Evolutionary conservation across 2,329 filamentous ascomycete species (phyloP), one percentile per base, ranked within the genome.

Genomic region (Thelonectria blattea): DNA sequence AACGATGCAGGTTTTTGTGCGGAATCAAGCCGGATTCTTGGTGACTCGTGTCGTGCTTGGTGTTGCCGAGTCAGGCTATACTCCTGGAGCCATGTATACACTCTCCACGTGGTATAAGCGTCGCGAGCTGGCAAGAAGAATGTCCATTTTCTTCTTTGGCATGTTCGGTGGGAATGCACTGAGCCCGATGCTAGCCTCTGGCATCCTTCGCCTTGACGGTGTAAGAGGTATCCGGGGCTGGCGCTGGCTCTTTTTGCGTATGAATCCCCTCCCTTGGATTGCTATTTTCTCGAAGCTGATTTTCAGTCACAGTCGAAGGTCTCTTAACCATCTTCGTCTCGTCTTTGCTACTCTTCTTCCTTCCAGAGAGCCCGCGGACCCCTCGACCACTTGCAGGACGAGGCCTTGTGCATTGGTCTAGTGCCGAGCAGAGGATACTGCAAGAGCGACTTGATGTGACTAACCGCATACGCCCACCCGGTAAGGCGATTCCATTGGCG

Each of bases 121-220:
- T 41, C 65, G 72, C 1, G 80, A 84, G 59, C 70, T 82, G 1
- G 78, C 79, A 1, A 79, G 78, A 53, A 73, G 82, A 15, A 76
- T 83, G 7, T 80, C 81, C 1, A 65, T 84, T 0, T 80, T 84
- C 58, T 85, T 84, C 67, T 81, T 84, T 45, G 81, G 82, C 10
- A 83, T 84, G 77, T 82, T 84, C 59, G 77, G 80, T 0, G 81
- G 81, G 0, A 80, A 81, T 20, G 81, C 81, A 0, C 72, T 83
- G 2, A 81, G 78, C 24, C 80, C 81, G 0, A 72, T 84, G 1
- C 70, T 85, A 3, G 81, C 80, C 0, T 79, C 80, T 8, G 81
- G 77, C 0, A 79, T 84, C 8, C 65, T 84, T 7, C 79, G 75
- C 53, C 71, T 84, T 17, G 76, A 80, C 18, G 78, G 77, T 1